Base-by-base conservation (phyloP, 1,139 yeast genomes). In the Pneumocystis jirovecii region DNA sequence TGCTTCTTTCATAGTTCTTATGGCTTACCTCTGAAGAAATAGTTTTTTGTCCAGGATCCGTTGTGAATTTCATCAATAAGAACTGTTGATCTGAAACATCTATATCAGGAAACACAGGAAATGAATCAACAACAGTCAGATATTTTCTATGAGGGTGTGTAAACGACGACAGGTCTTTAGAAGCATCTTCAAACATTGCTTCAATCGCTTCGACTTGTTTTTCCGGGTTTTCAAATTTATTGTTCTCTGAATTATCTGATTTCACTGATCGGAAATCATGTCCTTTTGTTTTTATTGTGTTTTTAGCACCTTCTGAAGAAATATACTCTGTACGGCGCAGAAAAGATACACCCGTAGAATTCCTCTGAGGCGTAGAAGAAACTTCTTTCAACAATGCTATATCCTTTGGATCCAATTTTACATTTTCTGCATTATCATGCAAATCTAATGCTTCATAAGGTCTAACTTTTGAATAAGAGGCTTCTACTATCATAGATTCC, bases 271-370 rank as follows among this genome's bases (percentile, higher is more conserved):
- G 66, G 2, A 61, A 50, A 31, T 61, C 61, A 67, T 66, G 40
- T 63, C 66, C 35, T 69, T 78, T 83, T 67, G 17, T 64, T 63
- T 56, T 68, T 68, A 63, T 70, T 72, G 61, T 25, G 10, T 8
- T 42, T 39, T 70, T 69, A 25, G 74, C 70, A 17, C 72, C 71
- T 63, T 77, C 79, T 21, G 77, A 70, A 17, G 90, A 81, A 68
- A 89, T 87, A 74, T 93, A 93, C 75, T 93, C 97, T 0, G 97
- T 91, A 78, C 97, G 85, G 77, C 97, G 85, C 73, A 91, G 81
- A 77, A 91, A 91, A 25, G 95, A 83, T 35, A 91, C 97, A 12
- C 61, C 61, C 2, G 61, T 6, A 1, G 61, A 42, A 15, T 60
- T 31, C 12, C 61, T n/a, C 60, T 81, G 81, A 5, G 80, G 85